Evolutionary conservation across 1,139 yeast species (phyloP).

Genomic region (Kluyveromyces sp.): DNA sequence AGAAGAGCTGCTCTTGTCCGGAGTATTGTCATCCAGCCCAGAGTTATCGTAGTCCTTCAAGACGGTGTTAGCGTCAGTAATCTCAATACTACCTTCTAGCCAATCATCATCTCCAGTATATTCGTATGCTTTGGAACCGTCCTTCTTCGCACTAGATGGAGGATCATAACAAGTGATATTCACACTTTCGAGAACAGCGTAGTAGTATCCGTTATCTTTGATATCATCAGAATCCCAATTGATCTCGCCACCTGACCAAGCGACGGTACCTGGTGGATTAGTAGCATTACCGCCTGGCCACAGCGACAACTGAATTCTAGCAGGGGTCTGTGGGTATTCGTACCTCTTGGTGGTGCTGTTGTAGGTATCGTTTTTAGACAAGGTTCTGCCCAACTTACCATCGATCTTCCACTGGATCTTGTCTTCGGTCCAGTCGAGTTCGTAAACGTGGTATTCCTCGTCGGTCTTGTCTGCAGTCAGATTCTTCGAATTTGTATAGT

Average conservation of each 20-base stretch:
- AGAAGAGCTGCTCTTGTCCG: slow-evolving; percentile 13
- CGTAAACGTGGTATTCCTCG: slow-evolving; percentile 67
- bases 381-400: slow-evolving; percentile 61
- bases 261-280: slow-evolving; percentile 67
- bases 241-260: slow-evolving; percentile 90
- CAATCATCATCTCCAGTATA: slow-evolving; percentile 46
- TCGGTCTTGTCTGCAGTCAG: slow-evolving; percentile 47
- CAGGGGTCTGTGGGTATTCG: slow-evolving; percentile 81
- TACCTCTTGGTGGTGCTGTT: slow-evolving; percentile 55
- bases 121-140: slow-evolving; percentile 51
- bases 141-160: slow-evolving; percentile 44
- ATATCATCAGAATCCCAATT: slow-evolving; percentile 79
- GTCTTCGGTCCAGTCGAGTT: slow-evolving; percentile 79
- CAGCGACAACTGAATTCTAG: slow-evolving; percentile 73
- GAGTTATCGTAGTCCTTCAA: slow-evolving; percentile 54
- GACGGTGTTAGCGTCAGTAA: slow-evolving; percentile 55
- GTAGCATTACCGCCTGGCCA: slow-evolving; percentile 86
- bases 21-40: slow-evolving; percentile 44
- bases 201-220: slow-evolving; percentile 67
- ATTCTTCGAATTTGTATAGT: slow-evolving; percentile 55
- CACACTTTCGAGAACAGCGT: slow-evolving; percentile 54
- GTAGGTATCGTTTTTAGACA: slow-evolving; percentile 58
- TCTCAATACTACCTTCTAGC: slow-evolving; percentile 40
- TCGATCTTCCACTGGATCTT: slow-evolving; percentile 66
- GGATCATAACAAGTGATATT: slow-evolving; percentile 62